Conservation (phyloP, 352 stramenopile species). For the Albugo laibachii region DNA sequence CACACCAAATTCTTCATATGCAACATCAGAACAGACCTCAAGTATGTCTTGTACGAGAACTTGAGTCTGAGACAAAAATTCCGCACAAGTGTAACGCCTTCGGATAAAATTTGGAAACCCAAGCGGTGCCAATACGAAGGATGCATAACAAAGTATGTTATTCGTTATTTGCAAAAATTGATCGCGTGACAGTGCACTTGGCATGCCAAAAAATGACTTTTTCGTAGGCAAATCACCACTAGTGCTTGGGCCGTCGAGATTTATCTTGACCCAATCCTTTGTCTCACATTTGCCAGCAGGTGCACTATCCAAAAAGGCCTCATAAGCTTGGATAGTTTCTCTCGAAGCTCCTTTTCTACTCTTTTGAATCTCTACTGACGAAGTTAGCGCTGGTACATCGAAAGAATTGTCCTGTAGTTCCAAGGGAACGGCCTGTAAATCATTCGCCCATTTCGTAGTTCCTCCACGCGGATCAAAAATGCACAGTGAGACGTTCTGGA, state of each 20-base stretch:
- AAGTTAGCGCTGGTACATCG: too few species aligned
- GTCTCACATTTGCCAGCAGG: too few species aligned
- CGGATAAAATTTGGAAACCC: slow-evolving; percentile 37
- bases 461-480: slow-evolving; percentile 1
- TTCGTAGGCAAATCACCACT: too few species aligned
- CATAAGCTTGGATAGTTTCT: too few species aligned
- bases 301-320: too few species aligned
- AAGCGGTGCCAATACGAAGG: slow-evolving; percentile 63
- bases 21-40: slow-evolving; percentile 67
- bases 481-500: slow-evolving; percentile 3
- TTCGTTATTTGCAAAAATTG: slow-evolving; percentile 43
- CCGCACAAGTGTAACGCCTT: slow-evolving; percentile 34
- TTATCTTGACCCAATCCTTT: too few species aligned
- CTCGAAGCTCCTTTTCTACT: too few species aligned
- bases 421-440: too few species aligned
- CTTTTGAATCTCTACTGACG: too few species aligned
- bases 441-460: not conserved
- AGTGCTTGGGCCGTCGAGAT: too few species aligned
- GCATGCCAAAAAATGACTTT: slow-evolving; percentile 68
- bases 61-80: slow-evolving; percentile 50
- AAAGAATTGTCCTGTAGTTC: too few species aligned
- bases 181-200: slow-evolving; percentile 31
- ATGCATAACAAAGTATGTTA: slow-evolving; percentile 56
- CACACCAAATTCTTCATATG: slow-evolving; percentile 47
- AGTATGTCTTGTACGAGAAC: slow-evolving; percentile 72